phyloP scores from a whole-genome alignment of 2,329 filamentous ascomycete species.

The Chaetomiaceae sp. region DNA sequence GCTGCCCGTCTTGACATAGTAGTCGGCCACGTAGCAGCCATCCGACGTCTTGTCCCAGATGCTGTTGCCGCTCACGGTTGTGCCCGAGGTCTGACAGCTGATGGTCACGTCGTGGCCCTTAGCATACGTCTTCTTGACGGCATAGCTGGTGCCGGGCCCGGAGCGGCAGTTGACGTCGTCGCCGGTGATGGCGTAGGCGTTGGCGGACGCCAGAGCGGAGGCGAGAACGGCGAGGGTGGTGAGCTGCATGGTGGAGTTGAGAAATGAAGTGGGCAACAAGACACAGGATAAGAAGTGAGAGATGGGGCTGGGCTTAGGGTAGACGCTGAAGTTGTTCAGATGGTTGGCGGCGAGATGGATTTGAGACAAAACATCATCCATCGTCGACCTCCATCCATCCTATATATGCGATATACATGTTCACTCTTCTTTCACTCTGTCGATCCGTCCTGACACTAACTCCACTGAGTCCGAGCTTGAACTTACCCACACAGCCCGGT shows the following conservation, averaged over 20 bases:
- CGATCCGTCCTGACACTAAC: too few relatives aligned
- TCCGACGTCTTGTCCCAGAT: slow-evolving; percentile 20
- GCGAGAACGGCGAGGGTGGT: not conserved
- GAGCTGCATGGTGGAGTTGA: slow-evolving; percentile 9
- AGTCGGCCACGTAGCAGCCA: slow-evolving; percentile 20
- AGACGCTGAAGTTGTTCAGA: too few relatives aligned
- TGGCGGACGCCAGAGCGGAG: not conserved
- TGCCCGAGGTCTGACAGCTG: slow-evolving; percentile 15
- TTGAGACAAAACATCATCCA: too few relatives aligned
- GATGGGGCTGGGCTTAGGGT: too few relatives aligned
- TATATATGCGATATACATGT: too few relatives aligned
- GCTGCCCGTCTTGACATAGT: slow-evolving; percentile 18
- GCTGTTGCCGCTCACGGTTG: slow-evolving; percentile 15
- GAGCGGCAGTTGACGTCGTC: slow-evolving; percentile 16
- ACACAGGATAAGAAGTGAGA: too few relatives aligned
- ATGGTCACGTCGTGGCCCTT: slow-evolving; percentile 18
- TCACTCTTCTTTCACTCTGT: too few relatives aligned
- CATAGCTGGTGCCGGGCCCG: slow-evolving; percentile 17
- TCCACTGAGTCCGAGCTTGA: too few relatives aligned
- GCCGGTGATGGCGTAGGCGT: slow-evolving; percentile 16
- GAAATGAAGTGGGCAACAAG: not conserved
- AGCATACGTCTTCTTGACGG: slow-evolving; percentile 19
- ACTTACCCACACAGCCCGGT: too few relatives aligned
- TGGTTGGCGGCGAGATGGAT: too few relatives aligned
- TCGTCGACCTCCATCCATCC: too few relatives aligned